These are phyloP conservation scores for Knoxia roxburghii DNA, from an alignment of 257 asterid genomes.

Conservation along the genomic window DNA sequence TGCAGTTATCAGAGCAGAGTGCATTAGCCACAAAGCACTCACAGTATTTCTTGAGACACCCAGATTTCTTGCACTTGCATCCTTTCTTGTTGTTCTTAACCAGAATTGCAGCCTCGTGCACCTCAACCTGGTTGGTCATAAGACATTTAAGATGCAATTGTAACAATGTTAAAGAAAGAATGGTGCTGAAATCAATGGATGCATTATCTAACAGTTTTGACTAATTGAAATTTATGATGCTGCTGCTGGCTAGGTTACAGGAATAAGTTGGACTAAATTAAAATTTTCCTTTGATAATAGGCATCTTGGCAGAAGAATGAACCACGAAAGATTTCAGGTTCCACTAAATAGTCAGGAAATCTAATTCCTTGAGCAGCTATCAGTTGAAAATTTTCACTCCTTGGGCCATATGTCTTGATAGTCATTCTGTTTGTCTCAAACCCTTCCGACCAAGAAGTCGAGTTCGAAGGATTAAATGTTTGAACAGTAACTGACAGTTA, in stretches of 20 bases:
- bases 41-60: conserved; percentile 77
- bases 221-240: neutral
- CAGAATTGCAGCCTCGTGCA: conserved; percentile 2
- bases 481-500: too few species aligned
- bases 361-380: neutral
- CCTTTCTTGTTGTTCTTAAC: conserved; percentile 57
- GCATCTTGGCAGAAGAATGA: neutral
- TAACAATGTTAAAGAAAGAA: neutral
- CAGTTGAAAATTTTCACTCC: neutral
- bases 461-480: neutral
- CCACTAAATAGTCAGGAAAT: neutral
- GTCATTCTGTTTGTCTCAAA: neutral
- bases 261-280: neutral
- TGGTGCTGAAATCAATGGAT: neutral
- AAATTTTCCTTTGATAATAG: neutral
- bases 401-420: neutral
- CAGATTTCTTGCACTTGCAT: conserved; percentile 69
- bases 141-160: neutral
- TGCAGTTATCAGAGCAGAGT: conserved; percentile 67
- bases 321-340: neutral
- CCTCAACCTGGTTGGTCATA: conserved; percentile 38
- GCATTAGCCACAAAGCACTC: conserved; percentile 78
- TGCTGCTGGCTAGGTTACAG: neutral
- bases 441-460: too few species aligned
- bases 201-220: neutral